Base-by-base conservation (phyloP, 1,284 basidiomycete species). In the Xerocomus minutiporus region DNA sequence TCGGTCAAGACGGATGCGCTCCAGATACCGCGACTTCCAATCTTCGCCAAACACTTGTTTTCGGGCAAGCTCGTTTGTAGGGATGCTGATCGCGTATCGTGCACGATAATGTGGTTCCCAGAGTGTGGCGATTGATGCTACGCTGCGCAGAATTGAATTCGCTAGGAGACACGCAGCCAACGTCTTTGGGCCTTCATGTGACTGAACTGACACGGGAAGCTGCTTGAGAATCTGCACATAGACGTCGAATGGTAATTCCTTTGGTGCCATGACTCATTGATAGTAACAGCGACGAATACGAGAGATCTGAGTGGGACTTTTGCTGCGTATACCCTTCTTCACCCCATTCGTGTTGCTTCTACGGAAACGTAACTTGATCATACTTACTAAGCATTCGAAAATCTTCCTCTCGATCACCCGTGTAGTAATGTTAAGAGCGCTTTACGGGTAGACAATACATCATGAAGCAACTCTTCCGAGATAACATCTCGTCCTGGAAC, bases 21-120 rank as follows among this genome's bases (percentile, higher is more conserved):
- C 72, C 23, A 62, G 49, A 58, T 80, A 84, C 63, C 77, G 67
- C 12, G 66, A 50, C 46, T 69, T 72, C 76, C 76, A 82, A 61
- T 83, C 71, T 25, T 68, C 65, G 8, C 59, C 58, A 5, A 63
- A 55, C 6, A 51, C 55, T 17, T 60, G 56, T 44, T 52, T 64
- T 34, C 79, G 72, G 46, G 60, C 60, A 20, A 51, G 52, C 58
- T 82, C 80, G 0, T 61, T 65, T 12, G 50, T 57, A 31, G 65
- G 60, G n/a, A 72, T 65, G 57, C 66, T 68, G 56, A 78, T 70
- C 5, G 65, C 67, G 61, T 82, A 84, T 12, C 78, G 74, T 25
- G 55, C 60, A 28, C 58, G 67, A 61, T 83, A 84, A 51, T 80
- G 77, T 1, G 71, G 61, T 56, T 77, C 70, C 82, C 82, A 84